Conservation (phyloP, 805 yeast species). For the Teunomyces pallodes region DNA sequence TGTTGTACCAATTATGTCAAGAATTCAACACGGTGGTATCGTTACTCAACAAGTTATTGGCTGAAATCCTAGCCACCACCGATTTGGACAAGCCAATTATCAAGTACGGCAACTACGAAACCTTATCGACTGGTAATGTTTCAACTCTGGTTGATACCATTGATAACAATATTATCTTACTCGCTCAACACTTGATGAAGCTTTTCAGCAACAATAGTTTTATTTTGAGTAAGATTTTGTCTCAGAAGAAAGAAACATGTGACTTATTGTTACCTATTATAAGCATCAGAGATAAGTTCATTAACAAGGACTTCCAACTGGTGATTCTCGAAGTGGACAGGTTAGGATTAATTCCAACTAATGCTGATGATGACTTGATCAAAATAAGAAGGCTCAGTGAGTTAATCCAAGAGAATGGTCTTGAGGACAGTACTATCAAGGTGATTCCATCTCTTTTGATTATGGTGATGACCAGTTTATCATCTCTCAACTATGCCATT, state of each 20-base stretch:
- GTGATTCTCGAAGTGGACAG: slow-evolving; percentile 55
- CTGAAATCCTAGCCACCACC: slow-evolving; percentile 70
- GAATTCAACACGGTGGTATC: slow-evolving; percentile 79
- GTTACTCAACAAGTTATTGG: slow-evolving; percentile 70
- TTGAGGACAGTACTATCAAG: slow-evolving; percentile 71
- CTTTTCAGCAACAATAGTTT: slow-evolving; percentile 54
- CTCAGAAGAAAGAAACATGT: slow-evolving; percentile 62
- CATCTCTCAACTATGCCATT: slow-evolving; percentile 51
- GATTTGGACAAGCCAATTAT: slow-evolving; percentile 63
- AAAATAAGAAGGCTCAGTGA: slow-evolving; percentile 67
- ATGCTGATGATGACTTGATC: slow-evolving; percentile 46
- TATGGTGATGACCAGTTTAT: slow-evolving; percentile 76
- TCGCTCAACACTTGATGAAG: slow-evolving; percentile 45
- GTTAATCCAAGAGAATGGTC: slow-evolving; percentile 49
- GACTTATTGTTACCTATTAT: slow-evolving; percentile 62
- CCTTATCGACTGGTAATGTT: slow-evolving; percentile 16
- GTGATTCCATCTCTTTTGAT: slow-evolving; percentile 78
- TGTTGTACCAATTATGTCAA: slow-evolving; percentile 83
- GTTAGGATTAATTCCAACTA: slow-evolving; percentile 66
- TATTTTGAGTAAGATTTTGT: slow-evolving; percentile 54
- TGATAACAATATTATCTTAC: slow-evolving; percentile 47
- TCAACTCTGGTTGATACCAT: slow-evolving; percentile 29
- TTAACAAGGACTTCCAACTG: slow-evolving; percentile 55
- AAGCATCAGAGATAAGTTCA: slow-evolving; percentile 59
- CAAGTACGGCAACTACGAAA: slow-evolving; percentile 38